Conservation (phyloP, 805 yeast species). For the Candida khao-thaluensis region DNA sequence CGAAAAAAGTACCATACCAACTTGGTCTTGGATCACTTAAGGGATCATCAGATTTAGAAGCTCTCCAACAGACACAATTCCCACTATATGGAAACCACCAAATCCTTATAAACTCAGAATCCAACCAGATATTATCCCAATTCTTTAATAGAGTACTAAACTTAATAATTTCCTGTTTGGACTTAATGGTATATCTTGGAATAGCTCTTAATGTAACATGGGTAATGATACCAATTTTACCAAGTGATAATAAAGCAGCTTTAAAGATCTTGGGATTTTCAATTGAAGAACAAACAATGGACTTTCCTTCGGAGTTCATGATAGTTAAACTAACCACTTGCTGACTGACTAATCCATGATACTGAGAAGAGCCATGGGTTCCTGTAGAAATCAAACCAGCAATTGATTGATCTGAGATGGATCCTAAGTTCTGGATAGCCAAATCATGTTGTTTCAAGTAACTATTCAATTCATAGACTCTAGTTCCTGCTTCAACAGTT, state of each 20-base stretch:
- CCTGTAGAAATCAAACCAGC: conserved; percentile 98
- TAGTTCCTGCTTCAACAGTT: conserved; percentile 91
- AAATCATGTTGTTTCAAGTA: conserved; percentile 60
- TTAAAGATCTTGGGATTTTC: conserved; percentile 66
- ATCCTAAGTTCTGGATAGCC: conserved; percentile 89
- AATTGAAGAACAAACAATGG: conserved; percentile 62
- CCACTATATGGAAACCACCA: conserved; percentile 98
- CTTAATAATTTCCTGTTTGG: conserved; percentile 76
- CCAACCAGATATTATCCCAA: conserved; percentile 83
- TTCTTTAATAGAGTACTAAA: conserved; percentile 68
- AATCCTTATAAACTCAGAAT: conserved; percentile 85
- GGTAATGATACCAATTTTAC: conserved; percentile 87
- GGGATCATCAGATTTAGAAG: conserved; percentile 67
- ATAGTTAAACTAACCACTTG: conserved; percentile 79
- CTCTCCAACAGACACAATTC: conserved; percentile 89
- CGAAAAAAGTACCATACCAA: conserved; percentile 82
- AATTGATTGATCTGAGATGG: conserved; percentile 87
- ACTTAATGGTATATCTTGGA: conserved; percentile 78
- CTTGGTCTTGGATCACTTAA: conserved; percentile 64
- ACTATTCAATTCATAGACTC: conserved; percentile 72
- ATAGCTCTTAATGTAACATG: conserved; percentile 82
- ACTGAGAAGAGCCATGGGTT: conserved; percentile 93
- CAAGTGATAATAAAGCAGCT: conserved; percentile 83
- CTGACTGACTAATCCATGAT: conserved; percentile 85
- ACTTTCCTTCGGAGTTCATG: conserved; percentile 73